A percentile compares a stretch with the other conserved stretches of the same genome.
Conservation (phyloP, 257 asterid species). For the Solanum pinnatisectum region DNA sequence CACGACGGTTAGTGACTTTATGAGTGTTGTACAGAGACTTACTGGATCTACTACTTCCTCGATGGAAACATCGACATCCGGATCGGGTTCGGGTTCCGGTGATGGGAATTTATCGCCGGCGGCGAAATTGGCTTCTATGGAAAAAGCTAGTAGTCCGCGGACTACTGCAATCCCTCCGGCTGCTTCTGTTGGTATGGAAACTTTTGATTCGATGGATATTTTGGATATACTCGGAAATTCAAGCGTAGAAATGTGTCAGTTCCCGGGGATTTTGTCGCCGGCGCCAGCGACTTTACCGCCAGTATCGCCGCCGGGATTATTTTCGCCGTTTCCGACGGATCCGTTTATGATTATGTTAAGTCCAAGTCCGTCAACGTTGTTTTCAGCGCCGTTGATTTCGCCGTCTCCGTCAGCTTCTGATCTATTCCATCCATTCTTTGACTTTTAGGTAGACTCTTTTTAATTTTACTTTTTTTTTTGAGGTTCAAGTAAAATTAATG, state of each 20-base stretch:
- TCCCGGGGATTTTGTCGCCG: slow-evolving; percentile 84
- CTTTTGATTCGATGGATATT: not conserved
- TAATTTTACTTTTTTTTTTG: not conserved
- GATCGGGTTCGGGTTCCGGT: not conserved
- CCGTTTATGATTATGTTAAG: slow-evolving; percentile 53
- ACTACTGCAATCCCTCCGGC: slow-evolving; percentile 12
- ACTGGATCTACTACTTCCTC: slow-evolving; percentile 48
- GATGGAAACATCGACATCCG: slow-evolving; percentile 6
- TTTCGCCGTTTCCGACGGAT: slow-evolving; percentile 58
- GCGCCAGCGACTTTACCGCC: slow-evolving; percentile 67
- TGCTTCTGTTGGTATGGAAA: not conserved
- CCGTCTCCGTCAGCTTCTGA: slow-evolving; percentile 53
- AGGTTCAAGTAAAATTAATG: not conserved
- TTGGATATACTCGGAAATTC: slow-evolving; percentile 35
- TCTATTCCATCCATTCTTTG: slow-evolving; percentile 63
- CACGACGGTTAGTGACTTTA: slow-evolving; percentile 78
- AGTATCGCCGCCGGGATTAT: slow-evolving; percentile 60
- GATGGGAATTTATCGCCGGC: slow-evolving; percentile 73
- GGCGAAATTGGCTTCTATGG: slow-evolving; percentile 70
- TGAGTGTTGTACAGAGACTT: slow-evolving; percentile 81
- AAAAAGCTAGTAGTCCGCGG: slow-evolving; percentile 46
- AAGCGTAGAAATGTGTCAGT: slow-evolving; percentile 30
- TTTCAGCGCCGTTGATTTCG: slow-evolving; percentile 61
- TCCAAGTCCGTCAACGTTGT: slow-evolving; percentile 65
- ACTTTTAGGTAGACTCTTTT: slow-evolving; percentile 25